Evolutionary conservation across 2,329 filamentous ascomycete species (phyloP).

Genomic region (Neocucurbitaria cava): DNA sequence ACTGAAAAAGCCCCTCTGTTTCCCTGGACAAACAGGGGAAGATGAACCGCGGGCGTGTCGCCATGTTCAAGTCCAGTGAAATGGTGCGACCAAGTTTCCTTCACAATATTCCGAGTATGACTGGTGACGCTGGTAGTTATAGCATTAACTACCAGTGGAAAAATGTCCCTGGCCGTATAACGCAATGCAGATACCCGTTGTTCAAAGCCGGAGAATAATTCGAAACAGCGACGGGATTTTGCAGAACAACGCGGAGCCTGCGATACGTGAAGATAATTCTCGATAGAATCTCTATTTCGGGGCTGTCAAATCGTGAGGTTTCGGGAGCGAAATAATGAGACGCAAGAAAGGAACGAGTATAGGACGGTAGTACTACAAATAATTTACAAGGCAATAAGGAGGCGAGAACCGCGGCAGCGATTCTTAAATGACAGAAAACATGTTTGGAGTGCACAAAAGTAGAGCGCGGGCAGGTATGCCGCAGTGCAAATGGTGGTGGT

Average conservation of each 20-base stretch:
- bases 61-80: constrained; percentile 15
- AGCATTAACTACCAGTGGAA: constrained; percentile 10
- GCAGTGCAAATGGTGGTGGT: constrained; percentile 18
- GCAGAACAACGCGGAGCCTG: constrained; percentile 1
- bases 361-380: constrained; percentile 17
- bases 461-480: constrained; percentile 21
- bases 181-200: constrained; percentile 23
- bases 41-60: constrained; percentile 11
- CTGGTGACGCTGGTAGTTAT: constrained; percentile 15
- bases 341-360: constrained; percentile 14
- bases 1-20: neutral
- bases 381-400: constrained; percentile 20
- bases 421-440: constrained; percentile 17
- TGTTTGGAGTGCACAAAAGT: constrained; percentile 11
- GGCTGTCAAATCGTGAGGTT: constrained; percentile 1
- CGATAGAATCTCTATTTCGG: neutral
- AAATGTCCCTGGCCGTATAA: constrained; percentile 18
- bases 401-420: constrained; percentile 14
- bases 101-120: constrained; percentile 16
- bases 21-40: constrained; percentile 6
- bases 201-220: constrained; percentile 4
- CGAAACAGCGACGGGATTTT: constrained; percentile 16
- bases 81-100: neutral
- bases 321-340: constrained; percentile 8
- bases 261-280: neutral